Conservation (phyloP, 805 yeast genomes). For the Candida michaelii region DNA sequence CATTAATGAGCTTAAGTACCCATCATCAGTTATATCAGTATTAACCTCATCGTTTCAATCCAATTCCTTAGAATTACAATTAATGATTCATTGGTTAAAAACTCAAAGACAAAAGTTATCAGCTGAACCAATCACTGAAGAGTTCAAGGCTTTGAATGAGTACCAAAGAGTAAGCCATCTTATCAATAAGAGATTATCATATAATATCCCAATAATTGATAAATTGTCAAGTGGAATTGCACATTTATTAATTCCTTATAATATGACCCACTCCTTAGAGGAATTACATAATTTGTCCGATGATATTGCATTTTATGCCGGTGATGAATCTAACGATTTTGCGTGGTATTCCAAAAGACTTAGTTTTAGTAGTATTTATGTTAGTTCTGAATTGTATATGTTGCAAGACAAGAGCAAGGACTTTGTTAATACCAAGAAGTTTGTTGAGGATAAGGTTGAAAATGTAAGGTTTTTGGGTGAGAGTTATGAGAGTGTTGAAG, state of each 20-base stretch:
- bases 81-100: slow-evolving; percentile 53
- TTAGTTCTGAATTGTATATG: slow-evolving; percentile 77
- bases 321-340: slow-evolving; percentile 76
- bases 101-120: slow-evolving; percentile 39
- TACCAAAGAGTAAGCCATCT: slow-evolving; percentile 45
- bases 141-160: slow-evolving; percentile 32
- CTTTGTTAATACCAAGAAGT: slow-evolving; percentile 57
- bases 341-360: slow-evolving; percentile 92
- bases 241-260: slow-evolving; percentile 63
- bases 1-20: slow-evolving; percentile 46
- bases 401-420: slow-evolving; percentile 64
- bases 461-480: slow-evolving; percentile 56
- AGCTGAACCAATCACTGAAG: slow-evolving; percentile 17
- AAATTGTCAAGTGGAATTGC: slow-evolving; percentile 54
- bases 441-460: slow-evolving; percentile 60
- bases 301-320: slow-evolving; percentile 78
- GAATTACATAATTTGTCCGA: slow-evolving; percentile 78
- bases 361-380: slow-evolving; percentile 66
- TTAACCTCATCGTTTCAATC: slow-evolving; percentile 40
- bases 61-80: slow-evolving; percentile 52
- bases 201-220: slow-evolving; percentile 48
- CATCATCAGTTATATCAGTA: slow-evolving; percentile 49
- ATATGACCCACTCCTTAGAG: slow-evolving; percentile 53
- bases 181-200: slow-evolving; percentile 49
- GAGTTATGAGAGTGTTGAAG: slow-evolving; percentile 64